Percentiles rank a stretch among this genome's conserved stretches.
phyloP scores from a whole-genome alignment of 164 flowering plant genomes.

The Nymphaea thermarum region DNA sequence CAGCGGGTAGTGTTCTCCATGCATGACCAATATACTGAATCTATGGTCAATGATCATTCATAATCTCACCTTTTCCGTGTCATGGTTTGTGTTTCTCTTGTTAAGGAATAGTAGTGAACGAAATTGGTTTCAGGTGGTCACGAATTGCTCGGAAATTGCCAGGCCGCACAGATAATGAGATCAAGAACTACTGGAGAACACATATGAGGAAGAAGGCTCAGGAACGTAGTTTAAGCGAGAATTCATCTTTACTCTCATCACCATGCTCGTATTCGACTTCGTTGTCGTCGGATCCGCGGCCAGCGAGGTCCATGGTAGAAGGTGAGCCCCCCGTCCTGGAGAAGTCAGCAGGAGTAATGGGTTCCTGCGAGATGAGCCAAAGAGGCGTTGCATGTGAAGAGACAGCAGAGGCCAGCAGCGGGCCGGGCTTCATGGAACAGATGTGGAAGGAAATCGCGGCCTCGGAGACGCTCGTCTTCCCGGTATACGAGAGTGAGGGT shows the following conservation, averaged over 20 bases:
- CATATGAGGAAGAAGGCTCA: conserved; percentile 89
- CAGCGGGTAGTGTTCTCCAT: too few species aligned
- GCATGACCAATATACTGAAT: too few species aligned
- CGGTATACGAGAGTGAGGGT: conserved; percentile 20
- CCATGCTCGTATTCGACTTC: conserved; percentile 34
- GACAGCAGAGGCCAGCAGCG: conserved; percentile 16
- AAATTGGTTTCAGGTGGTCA: conserved; percentile 43
- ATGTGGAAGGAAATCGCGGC: conserved; percentile 83
- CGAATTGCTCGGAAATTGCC: conserved; percentile 83
- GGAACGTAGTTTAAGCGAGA: conserved; percentile 34
- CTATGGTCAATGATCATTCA: too few species aligned
- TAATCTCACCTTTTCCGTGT: too few species aligned
- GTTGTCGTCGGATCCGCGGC: not conserved
- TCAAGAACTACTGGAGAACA: conserved; percentile 97
- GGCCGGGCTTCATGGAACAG: conserved; percentile 67
- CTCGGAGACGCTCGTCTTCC: conserved; percentile 16
- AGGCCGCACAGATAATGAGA: conserved; percentile 93
- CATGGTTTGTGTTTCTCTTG: too few species aligned
- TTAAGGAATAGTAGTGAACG: not conserved
- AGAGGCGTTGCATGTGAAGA: conserved; percentile 5
- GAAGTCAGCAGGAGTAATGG: not conserved
- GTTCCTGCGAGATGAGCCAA: not conserved
- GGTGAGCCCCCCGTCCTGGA: conserved; percentile 9
- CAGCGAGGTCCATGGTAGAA: conserved; percentile 14
- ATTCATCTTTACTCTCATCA: conserved; percentile 22